Conservation (phyloP, 2,329 filamentous ascomycete genomes). For the Sphaerulina musiva region DNA sequence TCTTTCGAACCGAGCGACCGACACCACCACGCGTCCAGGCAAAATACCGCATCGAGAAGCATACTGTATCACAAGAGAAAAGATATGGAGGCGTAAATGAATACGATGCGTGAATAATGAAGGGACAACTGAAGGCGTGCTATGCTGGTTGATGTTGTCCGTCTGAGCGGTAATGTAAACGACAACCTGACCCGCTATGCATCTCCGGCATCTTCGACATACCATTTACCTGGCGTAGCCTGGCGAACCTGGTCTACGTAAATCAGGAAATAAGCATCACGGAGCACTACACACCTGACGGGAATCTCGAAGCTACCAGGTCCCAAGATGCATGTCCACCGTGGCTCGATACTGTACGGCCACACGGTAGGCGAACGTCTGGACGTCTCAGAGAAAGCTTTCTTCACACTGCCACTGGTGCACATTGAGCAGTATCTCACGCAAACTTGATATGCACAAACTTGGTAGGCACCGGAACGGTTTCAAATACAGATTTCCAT, state of each 20-base stretch:
- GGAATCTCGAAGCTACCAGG: too few species aligned
- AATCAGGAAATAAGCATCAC: too few species aligned
- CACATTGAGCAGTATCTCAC: not conserved
- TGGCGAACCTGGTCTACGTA: too few species aligned
- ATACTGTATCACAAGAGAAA: not conserved
- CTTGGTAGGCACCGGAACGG: not conserved
- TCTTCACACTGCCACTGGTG: not conserved
- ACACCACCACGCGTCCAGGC: not conserved
- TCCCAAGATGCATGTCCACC: too few species aligned
- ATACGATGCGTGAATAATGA: too few species aligned
- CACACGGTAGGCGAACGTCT: not conserved
- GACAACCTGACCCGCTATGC: too few species aligned
- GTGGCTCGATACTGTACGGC: not conserved
- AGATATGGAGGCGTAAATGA: not conserved
- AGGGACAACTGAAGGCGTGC: too few species aligned
- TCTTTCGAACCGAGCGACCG: not conserved
- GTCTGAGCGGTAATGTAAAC: too few species aligned
- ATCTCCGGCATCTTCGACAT: too few species aligned
- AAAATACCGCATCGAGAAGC: not conserved
- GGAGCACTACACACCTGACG: too few species aligned
- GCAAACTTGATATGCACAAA: not conserved
- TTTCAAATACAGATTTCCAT: not conserved
- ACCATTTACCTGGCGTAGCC: too few species aligned
- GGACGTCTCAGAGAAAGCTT: not conserved
- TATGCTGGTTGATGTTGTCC: too few species aligned